Base-by-base conservation (phyloP, 192 early-diverging fungal genomes). In the Backusella parvicylindrica region DNA sequence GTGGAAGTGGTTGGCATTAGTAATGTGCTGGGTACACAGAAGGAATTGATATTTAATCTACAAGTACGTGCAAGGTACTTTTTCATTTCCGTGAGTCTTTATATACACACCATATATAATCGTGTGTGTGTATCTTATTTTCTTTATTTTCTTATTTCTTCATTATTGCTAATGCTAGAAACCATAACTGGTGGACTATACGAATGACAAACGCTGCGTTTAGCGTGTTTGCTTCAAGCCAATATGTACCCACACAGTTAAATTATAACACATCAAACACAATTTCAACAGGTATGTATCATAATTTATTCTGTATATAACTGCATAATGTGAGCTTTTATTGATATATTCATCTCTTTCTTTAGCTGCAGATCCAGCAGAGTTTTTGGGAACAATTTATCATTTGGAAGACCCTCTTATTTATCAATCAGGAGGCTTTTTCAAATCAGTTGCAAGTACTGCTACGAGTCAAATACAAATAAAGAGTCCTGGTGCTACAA, bases 41-140 rank as follows among this genome's bases (percentile, higher is more conserved):
- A 89, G 68, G 88, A 90, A 79, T 75, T 91, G 5, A 83, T 91
- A 41, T 91, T 91, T 50, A 86, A 90, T 49, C 64, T 91, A 53
- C 86, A 90, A 73, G 80, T 91, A 15, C 77, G 80, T 68, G 84
- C 85, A 6, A 84, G 67, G 77, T 78, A 74, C 73, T 37, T 31
- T 13, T 5, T 36, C 13, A 31, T 21, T 35, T 41, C 13, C 26
- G 23, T 64, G 13, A 16, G 32, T n/a, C 38, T 64, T 16, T 28
- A 49, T 50, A 15, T n/a, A 33, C 18, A 41, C 41, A 18, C 23
- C 1, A 16, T 1, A 40, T 41, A 12, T 21, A 36, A 3, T 1
- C 11, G 11, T 16, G 23, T 69, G 28, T 37, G 4, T 69, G 41
- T 69, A 18, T 69, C 16, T 69, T 69, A 5, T 6, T 36, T 36